phyloP scores from a whole-genome alignment of 805 yeast genomes.

The Candida morakotiae region DNA sequence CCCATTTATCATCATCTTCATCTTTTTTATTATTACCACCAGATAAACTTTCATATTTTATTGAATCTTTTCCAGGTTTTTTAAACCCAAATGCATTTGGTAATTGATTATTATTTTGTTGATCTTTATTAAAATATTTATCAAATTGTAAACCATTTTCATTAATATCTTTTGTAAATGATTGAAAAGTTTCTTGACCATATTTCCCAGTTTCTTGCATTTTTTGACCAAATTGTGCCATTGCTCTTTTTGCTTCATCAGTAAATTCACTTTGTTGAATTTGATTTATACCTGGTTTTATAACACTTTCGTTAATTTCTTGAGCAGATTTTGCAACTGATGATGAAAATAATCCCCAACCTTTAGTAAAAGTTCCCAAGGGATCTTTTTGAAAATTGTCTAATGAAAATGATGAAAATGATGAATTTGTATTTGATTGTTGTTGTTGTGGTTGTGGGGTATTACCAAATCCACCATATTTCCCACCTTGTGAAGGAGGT shows the following conservation, averaged over 20 bases:
- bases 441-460: slow-evolving; percentile 49
- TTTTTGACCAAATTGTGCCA: slow-evolving; percentile 92
- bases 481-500: slow-evolving; percentile 94
- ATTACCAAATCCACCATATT: slow-evolving; percentile 87
- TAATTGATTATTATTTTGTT: slow-evolving; percentile 32
- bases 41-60: slow-evolving; percentile 49
- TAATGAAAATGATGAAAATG: slow-evolving; percentile 54
- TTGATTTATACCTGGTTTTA: slow-evolving; percentile 85
- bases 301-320: slow-evolving; percentile 84
- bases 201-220: slow-evolving; percentile 83
- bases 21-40: slow-evolving; percentile 35
- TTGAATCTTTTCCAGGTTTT: slow-evolving; percentile 58
- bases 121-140: slow-evolving; percentile 52
- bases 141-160: slow-evolving; percentile 42
- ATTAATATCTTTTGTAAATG: slow-evolving; percentile 47
- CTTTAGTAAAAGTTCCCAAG: slow-evolving; percentile 81
- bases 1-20: slow-evolving; percentile 59
- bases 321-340: slow-evolving; percentile 78
- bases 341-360: slow-evolving; percentile 92
- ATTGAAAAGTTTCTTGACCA: slow-evolving; percentile 64
- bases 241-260: slow-evolving; percentile 82
- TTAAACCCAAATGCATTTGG: slow-evolving; percentile 66
- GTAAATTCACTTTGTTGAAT: slow-evolving; percentile 74
- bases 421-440: slow-evolving; percentile 28
- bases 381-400: slow-evolving; percentile 81